Percentiles rank a stretch among this genome's conserved stretches.
These are phyloP conservation scores for Metschnikowia lunata DNA, from an alignment of 805 yeast species.

Conservation along the genomic window DNA sequence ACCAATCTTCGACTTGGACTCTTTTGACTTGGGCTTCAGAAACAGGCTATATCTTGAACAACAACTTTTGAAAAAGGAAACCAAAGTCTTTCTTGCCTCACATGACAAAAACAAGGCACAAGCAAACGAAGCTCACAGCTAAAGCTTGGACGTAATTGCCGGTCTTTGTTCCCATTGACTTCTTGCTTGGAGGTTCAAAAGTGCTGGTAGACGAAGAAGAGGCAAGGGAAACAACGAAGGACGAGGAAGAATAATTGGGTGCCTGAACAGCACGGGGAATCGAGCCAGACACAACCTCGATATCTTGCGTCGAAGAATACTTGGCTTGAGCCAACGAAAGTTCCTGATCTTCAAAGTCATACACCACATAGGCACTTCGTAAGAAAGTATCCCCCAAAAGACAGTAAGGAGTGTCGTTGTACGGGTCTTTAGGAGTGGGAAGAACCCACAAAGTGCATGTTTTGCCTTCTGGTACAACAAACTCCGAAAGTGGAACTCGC, in stretches of 20 bases:
- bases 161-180: too few relatives aligned
- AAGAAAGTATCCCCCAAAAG: constrained; percentile 64
- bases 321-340: constrained; percentile 48
- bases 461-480: constrained; percentile 4
- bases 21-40: too few relatives aligned
- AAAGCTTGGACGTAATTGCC: too few relatives aligned
- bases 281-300: constrained; percentile 40
- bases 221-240: neutral
- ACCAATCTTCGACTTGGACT: too few relatives aligned
- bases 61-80: too few relatives aligned
- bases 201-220: too few relatives aligned
- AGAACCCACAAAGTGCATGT: constrained; percentile 30
- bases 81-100: too few relatives aligned
- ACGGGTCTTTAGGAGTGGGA: neutral
- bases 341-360: constrained; percentile 52
- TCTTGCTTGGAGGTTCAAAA: too few relatives aligned
- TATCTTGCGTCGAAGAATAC: constrained; percentile 27
- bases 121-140: too few relatives aligned
- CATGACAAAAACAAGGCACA: neutral
- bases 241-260: constrained; percentile 41
- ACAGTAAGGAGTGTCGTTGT: constrained; percentile 18
- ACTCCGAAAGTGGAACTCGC: constrained; percentile 2
- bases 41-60: too few relatives aligned
- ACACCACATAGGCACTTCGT: constrained; percentile 60
- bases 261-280: constrained; percentile 51